Evolutionary conservation across 176 grass and related monocot species (phyloP), one percentile per base, ranked within the genome.

Genomic region (Eragrostis curvula): DNA sequence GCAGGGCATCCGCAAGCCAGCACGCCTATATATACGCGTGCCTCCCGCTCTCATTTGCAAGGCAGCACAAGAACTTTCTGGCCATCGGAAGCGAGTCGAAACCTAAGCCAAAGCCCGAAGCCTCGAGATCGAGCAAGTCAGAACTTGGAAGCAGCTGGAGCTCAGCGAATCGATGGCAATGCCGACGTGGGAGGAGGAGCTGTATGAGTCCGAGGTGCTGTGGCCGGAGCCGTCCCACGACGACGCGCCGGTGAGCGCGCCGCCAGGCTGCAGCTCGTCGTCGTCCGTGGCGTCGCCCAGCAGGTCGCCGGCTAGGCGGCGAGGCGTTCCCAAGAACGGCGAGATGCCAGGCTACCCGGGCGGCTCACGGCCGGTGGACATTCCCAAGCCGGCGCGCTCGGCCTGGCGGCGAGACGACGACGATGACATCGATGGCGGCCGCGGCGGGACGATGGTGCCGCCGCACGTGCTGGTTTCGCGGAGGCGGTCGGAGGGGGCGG

Each of bases 391-490:
- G 39, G 44, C 12, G 68, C 44, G 64, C 17, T 60, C 40, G 65
- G n/a, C 55, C 15, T 18, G 39, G 28, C 49, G 83, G 44, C 49
- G 68, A 23, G 55, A 68, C 48, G 85, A 83, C 6, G 88, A 80
- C 0, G 86, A 70, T 6, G 78, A 75, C 3, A n/a, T n/a, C n/a
- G 44, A 60, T 3, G 32, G 44, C 5, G 63, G 43, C 4, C 27
- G 68, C 17, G 24, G 25, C 48, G 20, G 63, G 44, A 61, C 77
- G 63, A 77, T 86, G 75, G 79, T 92, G 79, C 94, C 89, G 56
- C 94, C 91, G 21, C 94, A 94, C 83, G 67, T 97, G 70, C 77
- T 92, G 51, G 63, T 88, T 53, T 90, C 89, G 5, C 82, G 89
- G 46, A 62, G 89, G 66, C 49, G 75, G 63, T 10, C 43, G 52